These are phyloP conservation scores for Haplosporangium sp. DNA, from an alignment of 371 early-diverging fungal species.

Conservation along the genomic window DNA sequence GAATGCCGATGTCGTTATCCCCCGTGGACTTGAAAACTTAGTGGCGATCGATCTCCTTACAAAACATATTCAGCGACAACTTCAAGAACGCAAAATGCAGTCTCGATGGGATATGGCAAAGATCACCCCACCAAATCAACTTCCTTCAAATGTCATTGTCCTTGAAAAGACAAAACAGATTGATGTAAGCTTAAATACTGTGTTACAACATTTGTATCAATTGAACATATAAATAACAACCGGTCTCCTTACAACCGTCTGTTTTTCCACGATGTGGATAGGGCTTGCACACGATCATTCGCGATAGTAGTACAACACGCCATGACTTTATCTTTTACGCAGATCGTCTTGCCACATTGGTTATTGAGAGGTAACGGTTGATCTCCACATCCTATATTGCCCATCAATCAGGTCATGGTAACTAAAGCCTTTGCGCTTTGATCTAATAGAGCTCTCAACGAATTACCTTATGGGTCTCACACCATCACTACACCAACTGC, in stretches of 20 bases:
- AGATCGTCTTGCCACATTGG: conserved; percentile 85
- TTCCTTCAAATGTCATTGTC: conserved; percentile 68
- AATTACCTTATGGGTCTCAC: conserved; percentile 65
- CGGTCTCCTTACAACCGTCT: not conserved
- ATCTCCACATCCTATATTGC: not conserved
- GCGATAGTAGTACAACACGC: conserved; percentile 77
- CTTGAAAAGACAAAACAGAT: conserved; percentile 77
- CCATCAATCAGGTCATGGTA: not conserved
- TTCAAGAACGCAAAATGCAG: conserved; percentile 77
- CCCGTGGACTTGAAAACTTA: conserved; percentile 89
- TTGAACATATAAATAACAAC: not conserved
- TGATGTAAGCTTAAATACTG: conserved; percentile 52
- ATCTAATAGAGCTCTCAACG: conserved; percentile 67
- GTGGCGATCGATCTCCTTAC: conserved; percentile 93
- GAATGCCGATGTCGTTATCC: conserved; percentile 91
- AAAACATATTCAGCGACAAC: conserved; percentile 86
- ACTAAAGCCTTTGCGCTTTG: not conserved
- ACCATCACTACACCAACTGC: conserved; percentile 76
- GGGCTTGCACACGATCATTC: conserved; percentile 88
- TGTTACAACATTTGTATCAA: not conserved
- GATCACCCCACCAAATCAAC: conserved; percentile 53
- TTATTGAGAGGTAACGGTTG: conserved; percentile 77
- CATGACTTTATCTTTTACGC: conserved; percentile 93
- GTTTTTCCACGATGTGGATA: conserved; percentile 16
- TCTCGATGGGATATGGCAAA: conserved; percentile 75